Evolutionary conservation across 2,329 filamentous ascomycete genomes (phyloP), one percentile per base, ranked within the genome.

Genomic region (Cercospora citrullina): DNA sequence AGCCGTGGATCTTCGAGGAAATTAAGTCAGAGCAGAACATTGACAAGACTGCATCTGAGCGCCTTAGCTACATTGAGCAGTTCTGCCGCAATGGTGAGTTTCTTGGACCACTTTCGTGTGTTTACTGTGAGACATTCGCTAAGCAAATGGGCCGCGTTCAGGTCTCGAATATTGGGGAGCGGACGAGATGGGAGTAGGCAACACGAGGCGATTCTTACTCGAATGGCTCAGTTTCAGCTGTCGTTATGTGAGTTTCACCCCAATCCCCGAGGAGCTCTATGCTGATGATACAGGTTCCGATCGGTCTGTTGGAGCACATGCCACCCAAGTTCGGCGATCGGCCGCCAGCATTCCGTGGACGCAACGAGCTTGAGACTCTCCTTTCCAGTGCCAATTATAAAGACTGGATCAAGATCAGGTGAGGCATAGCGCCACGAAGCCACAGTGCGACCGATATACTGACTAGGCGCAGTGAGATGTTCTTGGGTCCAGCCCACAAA

Each of bases 331-430:
- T 99, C 63, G 93, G 97, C 75, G 94, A 99, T 78, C 86, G 95
- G 21, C 92, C 95, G 59, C 94, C 94, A 5, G 88, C 89, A 57
- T 99, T 91, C 78, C 87, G 84, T 74, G 94, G 94, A 21, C 86
- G 95, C 67, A 90, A 95, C 80, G 95, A 99, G 64, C 80, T 99
- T 77, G 95, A 99, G 86, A 96, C 92, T n/a, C 82, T 99, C 72
- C 85, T 99, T 81, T 90, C 90, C 14, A 97, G 93, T 80, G 87
- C 88, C 71, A 93, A 98, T 80, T 97, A 96, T 82, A 91, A 90
- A 82, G 95, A 99, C 80, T 99, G 95, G 95, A 93, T 99, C 79
- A 98, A 97, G 84, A 96, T 99, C 76, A 96, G 90, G 93, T 95
- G 87, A 79, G 62, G 36, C 31, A 8, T 23, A 33, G 18, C 21